Evolutionary conservation across 805 yeast genomes (phyloP).

Genomic region (Monosporozyma aerobia): DNA sequence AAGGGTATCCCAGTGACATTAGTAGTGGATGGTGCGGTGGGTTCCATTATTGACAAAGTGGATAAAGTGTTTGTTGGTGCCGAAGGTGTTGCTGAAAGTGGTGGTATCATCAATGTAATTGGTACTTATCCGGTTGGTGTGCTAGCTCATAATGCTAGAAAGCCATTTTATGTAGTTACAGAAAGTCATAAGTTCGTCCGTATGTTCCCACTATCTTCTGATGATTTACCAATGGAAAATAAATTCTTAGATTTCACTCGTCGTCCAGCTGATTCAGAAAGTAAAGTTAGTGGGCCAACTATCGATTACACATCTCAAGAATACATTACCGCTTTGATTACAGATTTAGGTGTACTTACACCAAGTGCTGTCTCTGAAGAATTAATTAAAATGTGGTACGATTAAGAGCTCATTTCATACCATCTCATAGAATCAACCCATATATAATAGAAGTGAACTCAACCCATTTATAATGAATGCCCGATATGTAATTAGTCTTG

Average conservation of each 20-base stretch:
- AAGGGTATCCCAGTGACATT: constrained; percentile 79
- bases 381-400: constrained; percentile 96
- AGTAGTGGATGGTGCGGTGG: constrained; percentile 89
- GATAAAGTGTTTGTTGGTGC: constrained; percentile 96
- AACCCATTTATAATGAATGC: background rate
- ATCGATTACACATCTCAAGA: constrained; percentile 95
- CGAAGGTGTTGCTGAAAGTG: constrained; percentile 98
- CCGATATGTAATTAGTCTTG: background rate
- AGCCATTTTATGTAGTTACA: constrained; percentile 88
- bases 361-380: constrained; percentile 99
- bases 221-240: constrained; percentile 66
- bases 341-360: constrained; percentile 93
- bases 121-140: constrained; percentile 95
- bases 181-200: constrained; percentile 95
- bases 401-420: constrained; percentile 32
- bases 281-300: constrained; percentile 41
- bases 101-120: constrained; percentile 91
- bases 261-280: constrained; percentile 16
- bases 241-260: constrained; percentile 39
- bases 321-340: constrained; percentile 86
- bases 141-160: constrained; percentile 78
- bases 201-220: constrained; percentile 87
- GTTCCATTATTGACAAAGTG: constrained; percentile 80
- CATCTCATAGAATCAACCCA: background rate
- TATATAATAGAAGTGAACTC: background rate